These are phyloP conservation scores for Paspalum notatum DNA, from an alignment of 176 grass and related monocot species.

Conservation along the genomic window DNA sequence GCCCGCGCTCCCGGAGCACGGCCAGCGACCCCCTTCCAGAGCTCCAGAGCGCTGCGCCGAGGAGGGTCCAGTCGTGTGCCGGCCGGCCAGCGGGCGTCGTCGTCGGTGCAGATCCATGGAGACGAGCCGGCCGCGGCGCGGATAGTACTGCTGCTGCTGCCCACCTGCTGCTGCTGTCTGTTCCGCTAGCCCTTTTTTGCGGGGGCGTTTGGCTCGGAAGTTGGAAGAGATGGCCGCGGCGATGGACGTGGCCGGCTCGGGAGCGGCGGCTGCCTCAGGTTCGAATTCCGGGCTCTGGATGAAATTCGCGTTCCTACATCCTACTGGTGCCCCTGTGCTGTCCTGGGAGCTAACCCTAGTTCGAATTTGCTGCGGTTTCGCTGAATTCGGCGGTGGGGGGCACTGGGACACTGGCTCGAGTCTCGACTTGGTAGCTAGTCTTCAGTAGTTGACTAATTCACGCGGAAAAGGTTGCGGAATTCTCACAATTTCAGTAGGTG, in stretches of 20 bases:
- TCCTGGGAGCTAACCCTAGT: neutral
- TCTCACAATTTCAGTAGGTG: neutral
- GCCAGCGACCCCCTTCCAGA: no score
- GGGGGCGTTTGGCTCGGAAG: neutral
- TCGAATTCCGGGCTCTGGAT: slow-evolving; percentile 15
- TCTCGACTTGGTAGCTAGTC: slow-evolving; percentile 30
- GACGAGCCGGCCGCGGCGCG: neutral
- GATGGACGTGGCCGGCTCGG: slow-evolving; percentile 27
- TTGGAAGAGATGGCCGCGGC: slow-evolving; percentile 11
- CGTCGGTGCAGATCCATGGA: slow-evolving; percentile 36
- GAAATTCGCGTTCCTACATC: neutral
- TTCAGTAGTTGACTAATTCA: slow-evolving; percentile 31
- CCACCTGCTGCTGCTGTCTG: no score
- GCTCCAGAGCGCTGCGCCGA: no score
- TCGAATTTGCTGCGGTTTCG: neutral
- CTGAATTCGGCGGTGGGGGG: neutral
- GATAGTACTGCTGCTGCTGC: neutral
- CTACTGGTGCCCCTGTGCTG: neutral
- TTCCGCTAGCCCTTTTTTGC: no score
- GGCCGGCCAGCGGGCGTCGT: neutral
- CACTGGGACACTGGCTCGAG: neutral
- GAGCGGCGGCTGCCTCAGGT: slow-evolving; percentile 34
- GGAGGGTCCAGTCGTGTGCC: neutral
- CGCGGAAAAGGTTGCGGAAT: neutral
- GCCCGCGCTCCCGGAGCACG: neutral